These are phyloP conservation scores for Leucoagaricus sp. DNA, from an alignment of 1,284 basidiomycete genomes.

Conservation along the genomic window DNA sequence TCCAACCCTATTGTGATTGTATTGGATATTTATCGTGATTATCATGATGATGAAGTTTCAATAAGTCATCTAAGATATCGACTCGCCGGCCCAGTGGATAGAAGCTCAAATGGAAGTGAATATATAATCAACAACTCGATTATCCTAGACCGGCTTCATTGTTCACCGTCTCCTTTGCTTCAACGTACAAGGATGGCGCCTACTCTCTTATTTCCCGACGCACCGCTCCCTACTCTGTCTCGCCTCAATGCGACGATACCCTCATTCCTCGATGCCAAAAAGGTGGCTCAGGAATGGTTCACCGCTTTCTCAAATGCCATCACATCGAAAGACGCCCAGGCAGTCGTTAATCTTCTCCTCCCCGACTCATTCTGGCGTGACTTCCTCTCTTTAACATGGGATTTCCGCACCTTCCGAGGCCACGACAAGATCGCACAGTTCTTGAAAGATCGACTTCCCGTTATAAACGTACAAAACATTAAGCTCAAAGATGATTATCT, in stretches of 20 bases:
- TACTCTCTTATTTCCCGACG: too few relatives aligned
- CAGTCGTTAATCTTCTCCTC: slow-evolving; percentile 30
- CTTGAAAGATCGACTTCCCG: slow-evolving; percentile 10
- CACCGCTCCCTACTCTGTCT: slow-evolving; percentile 24
- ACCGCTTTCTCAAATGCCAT: slow-evolving; percentile 26
- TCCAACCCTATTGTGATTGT: too few relatives aligned
- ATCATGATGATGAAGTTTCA: too few relatives aligned
- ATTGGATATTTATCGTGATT: too few relatives aligned
- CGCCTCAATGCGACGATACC: slow-evolving; percentile 19
- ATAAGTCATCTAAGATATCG: too few relatives aligned
- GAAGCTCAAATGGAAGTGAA: too few relatives aligned
- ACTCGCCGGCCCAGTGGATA: too few relatives aligned
- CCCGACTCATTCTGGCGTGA: slow-evolving; percentile 59
- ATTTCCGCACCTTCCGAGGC: slow-evolving; percentile 61
- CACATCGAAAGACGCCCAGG: slow-evolving; percentile 23
- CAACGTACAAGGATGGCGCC: too few relatives aligned
- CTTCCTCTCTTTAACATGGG: slow-evolving; percentile 61
- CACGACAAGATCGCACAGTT: slow-evolving; percentile 39
- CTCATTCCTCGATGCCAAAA: slow-evolving; percentile 20
- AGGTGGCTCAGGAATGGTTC: slow-evolving; percentile 30
- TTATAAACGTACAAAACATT: slow-evolving; percentile 1
- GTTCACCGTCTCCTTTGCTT: too few relatives aligned
- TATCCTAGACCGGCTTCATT: too few relatives aligned
- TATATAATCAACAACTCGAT: too few relatives aligned
- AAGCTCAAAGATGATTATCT: slow-evolving; percentile 8